Conservation (phyloP, 1,139 yeast genomes). For the Torulaspora pretoriensis region DNA sequence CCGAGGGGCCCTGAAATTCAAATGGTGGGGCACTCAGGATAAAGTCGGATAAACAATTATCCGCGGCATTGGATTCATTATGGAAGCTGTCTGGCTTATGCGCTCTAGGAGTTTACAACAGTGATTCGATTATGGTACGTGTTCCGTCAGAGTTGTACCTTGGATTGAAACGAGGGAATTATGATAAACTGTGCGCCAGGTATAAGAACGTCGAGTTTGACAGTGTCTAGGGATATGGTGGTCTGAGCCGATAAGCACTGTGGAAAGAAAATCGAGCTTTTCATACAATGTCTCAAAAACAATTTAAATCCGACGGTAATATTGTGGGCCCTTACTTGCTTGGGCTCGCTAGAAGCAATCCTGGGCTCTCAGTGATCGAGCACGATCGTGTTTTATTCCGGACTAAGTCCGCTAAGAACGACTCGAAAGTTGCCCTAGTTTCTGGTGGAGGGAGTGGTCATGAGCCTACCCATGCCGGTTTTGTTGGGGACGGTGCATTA, state of each 20-base stretch:
- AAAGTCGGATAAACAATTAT: too few species aligned
- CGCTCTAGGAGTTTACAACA: too few species aligned
- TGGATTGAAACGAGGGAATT: neutral
- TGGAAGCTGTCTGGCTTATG: too few species aligned
- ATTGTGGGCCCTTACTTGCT: slow-evolving; percentile 18
- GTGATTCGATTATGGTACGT: too few species aligned
- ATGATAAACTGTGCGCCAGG: neutral
- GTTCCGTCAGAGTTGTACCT: too few species aligned
- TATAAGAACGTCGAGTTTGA: too few species aligned
- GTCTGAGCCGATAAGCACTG: too few species aligned
- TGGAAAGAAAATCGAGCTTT: neutral
- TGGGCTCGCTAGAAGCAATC: slow-evolving; percentile 20
- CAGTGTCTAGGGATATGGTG: neutral
- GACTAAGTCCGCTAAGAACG: slow-evolving; percentile 15
- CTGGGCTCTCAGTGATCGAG: slow-evolving; percentile 17
- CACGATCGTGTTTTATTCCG: slow-evolving; percentile 16
- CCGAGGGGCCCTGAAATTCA: too few species aligned
- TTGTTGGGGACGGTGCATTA: slow-evolving; percentile 69
- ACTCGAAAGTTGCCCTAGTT: slow-evolving; percentile 54
- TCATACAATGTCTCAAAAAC: slow-evolving; percentile 17
- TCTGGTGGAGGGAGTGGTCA: slow-evolving; percentile 93
- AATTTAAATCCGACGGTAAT: slow-evolving; percentile 20
- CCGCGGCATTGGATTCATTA: too few species aligned
- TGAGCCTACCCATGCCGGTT: slow-evolving; percentile 85
- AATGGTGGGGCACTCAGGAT: too few species aligned